Percentiles rank a stretch among this genome's conserved stretches.
Evolutionary conservation across 1,284 basidiomycete genomes (phyloP).

Genomic region (Fomitopsis schrenkii): DNA sequence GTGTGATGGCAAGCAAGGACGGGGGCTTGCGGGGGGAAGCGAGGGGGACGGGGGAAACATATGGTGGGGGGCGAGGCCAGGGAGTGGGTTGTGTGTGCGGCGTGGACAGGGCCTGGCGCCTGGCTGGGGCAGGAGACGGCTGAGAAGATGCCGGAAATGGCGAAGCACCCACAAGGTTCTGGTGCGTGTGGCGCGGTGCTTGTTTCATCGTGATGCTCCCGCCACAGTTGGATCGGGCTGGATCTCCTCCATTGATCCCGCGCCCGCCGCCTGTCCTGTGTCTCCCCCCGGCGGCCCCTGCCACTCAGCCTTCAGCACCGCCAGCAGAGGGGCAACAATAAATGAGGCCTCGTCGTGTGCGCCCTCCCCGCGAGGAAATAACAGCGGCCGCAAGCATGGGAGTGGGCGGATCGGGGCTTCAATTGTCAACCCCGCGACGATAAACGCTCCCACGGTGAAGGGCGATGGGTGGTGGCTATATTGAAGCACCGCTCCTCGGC

Average conservation of each 20-base stretch:
- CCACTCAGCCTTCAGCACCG: background rate
- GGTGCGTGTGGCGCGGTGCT: constrained; percentile 3
- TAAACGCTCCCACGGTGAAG: constrained; percentile 21
- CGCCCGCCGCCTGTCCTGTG: background rate
- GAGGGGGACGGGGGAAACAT: background rate
- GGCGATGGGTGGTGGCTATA: constrained; percentile 15
- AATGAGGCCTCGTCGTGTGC: background rate
- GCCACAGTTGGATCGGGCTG: background rate
- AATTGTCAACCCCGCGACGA: constrained; percentile 19
- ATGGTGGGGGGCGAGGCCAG: background rate
- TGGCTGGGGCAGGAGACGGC: background rate
- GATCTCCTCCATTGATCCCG: constrained; percentile 3
- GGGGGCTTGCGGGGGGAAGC: background rate
- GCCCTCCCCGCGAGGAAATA: background rate
- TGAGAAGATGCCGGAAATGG: constrained; percentile 1
- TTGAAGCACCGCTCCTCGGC: constrained; percentile 16
- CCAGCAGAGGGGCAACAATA: background rate
- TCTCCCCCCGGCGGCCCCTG: background rate
- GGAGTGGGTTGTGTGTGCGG: constrained; percentile 2
- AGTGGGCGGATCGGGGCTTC: constrained; percentile 17
- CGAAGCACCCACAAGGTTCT: constrained; percentile 6
- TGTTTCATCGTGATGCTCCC: constrained; percentile 7
- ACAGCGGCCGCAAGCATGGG: constrained; percentile 17
- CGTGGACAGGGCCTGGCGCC: background rate
- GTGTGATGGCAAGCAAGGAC: background rate